Evolutionary conservation across 805 yeast genomes (phyloP).

Genomic region (Cephaloascus fragrans): DNA sequence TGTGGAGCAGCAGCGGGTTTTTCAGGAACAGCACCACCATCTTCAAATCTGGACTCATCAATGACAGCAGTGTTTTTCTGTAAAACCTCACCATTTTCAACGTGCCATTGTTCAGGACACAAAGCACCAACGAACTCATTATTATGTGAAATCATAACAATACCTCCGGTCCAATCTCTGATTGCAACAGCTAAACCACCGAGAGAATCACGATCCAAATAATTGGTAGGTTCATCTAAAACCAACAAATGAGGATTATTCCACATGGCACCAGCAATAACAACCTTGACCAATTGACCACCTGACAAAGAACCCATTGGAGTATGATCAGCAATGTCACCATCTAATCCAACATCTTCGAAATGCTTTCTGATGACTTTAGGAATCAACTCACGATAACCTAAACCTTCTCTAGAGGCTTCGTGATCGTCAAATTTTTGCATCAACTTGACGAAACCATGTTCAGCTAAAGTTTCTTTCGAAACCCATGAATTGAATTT

Average conservation of each 20-base stretch:
- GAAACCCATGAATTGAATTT: constrained; percentile 92
- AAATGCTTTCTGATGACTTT: constrained; percentile 92
- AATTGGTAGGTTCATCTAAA: constrained; percentile 96
- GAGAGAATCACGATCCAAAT: constrained; percentile 93
- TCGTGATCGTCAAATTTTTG: constrained; percentile 98
- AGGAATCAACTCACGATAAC: constrained; percentile 91
- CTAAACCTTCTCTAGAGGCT: constrained; percentile 98
- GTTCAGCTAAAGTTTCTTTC: constrained; percentile 67
- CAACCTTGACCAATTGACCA: constrained; percentile 97
- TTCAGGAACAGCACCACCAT: constrained; percentile 37
- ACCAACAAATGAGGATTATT: constrained; percentile 96
- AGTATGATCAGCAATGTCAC: constrained; percentile 97
- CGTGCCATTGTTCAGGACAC: constrained; percentile 98
- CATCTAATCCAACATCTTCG: constrained; percentile 94
- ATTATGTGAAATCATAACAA: constrained; percentile 96
- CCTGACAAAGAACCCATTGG: constrained; percentile 96
- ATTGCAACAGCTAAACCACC: constrained; percentile 98
- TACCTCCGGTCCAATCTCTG: constrained; percentile 98
- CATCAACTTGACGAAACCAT: constrained; percentile 84
- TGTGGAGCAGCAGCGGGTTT: constrained; percentile 9
- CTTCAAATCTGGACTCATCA: constrained; percentile 76
- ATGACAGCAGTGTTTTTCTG: constrained; percentile 73
- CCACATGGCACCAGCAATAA: constrained; percentile 99
- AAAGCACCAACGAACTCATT: constrained; percentile 94
- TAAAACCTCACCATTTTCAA: constrained; percentile 83